Base-by-base conservation (phyloP, 441 rosid species). In the Adansonia madagascariensis region DNA sequence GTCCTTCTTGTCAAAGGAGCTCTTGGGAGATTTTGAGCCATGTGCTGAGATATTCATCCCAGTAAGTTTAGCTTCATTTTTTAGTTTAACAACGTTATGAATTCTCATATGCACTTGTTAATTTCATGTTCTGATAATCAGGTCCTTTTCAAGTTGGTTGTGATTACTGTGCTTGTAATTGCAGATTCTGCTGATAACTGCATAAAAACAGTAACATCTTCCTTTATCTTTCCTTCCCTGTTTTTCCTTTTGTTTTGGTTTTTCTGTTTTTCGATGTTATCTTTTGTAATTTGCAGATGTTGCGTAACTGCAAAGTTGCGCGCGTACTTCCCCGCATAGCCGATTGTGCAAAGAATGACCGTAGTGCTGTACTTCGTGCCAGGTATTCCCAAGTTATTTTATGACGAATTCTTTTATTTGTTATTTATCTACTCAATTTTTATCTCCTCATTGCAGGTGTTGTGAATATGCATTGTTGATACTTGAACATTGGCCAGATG, bases 121-220 rank as follows among this genome's bases (percentile, higher is more conserved):
- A 84, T 83, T 75, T 72, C 77, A 75, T 77, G 76, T 71, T 75
- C 80, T 89, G 85, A 77, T 85, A 78, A 86, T 87, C 95, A 96
- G 99, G 99, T 91, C 78, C 98, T 96, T 90, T 96, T 94, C 96
- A 96, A 96, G 98, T 90, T 96, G 83, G 99, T 96, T 87, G 99
- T 96, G 93, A 96, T 96, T 75, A 96, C 99, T 85, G 98, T 94
- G 75, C 99, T 96, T 87, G 99, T 96, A 77, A 96, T 96, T 90
- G 96, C 96, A 85, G 99, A 96, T 83, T 96, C 99, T 78, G 94
- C 99, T 2, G 99, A 96, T 86, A 96, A 88, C 88, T 96, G 99
- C 89, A 93, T 96, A 82, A 96, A 96, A 84, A 94, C 97, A 88
- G 98, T 93, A 90, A 80, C 74, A 49, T 18, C 55, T 73, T 75